Percentiles rank a stretch among this genome's conserved stretches.
Conservation (phyloP, 495 filamentous ascomycete species). For the Hypoxylon perforatum region DNA sequence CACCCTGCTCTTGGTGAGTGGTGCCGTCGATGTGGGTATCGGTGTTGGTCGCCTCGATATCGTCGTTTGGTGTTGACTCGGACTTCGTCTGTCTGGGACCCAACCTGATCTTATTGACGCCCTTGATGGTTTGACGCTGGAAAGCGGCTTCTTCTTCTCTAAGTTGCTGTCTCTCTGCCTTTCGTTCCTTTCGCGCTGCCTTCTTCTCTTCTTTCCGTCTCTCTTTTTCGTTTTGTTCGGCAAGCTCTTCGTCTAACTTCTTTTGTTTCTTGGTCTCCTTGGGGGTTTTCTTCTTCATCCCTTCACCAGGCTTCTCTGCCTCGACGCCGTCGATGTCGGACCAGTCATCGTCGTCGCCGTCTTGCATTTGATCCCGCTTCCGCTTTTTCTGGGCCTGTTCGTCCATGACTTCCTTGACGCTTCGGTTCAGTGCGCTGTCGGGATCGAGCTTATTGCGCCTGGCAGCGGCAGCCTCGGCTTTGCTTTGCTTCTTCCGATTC, state of each 20-base stretch:
- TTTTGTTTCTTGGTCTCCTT: conserved; percentile 57
- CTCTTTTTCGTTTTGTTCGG: conserved; percentile 38
- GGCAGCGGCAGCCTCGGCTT: conserved; percentile 80
- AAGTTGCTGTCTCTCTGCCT: conserved; percentile 45
- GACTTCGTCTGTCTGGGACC: conserved; percentile 37
- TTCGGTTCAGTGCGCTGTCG: conserved; percentile 74
- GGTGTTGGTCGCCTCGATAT: conserved; percentile 44
- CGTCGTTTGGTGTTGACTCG: conserved; percentile 20
- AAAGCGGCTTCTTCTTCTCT: conserved; percentile 56
- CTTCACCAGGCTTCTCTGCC: conserved; percentile 65
- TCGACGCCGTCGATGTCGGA: conserved; percentile 57
- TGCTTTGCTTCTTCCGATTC: conserved; percentile 88
- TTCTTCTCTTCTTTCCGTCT: conserved; percentile 53
- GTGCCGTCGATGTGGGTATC: conserved; percentile 46
- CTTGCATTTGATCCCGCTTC: conserved; percentile 52
- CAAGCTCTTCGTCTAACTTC: conserved; percentile 35
- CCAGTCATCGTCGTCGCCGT: conserved; percentile 52
- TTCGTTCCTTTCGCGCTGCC: conserved; percentile 44
- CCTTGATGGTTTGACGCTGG: conserved; percentile 48
- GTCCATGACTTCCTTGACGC: conserved; percentile 86
- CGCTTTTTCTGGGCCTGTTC: conserved; percentile 80
- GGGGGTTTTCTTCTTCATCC: conserved; percentile 55
- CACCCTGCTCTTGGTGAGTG: conserved; percentile 39
- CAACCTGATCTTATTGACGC: conserved; percentile 48
- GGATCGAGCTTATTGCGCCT: conserved; percentile 87